Evolutionary conservation across 352 stramenopile genomes (phyloP).

Genomic region (Phytophthora boehmeriae): DNA sequence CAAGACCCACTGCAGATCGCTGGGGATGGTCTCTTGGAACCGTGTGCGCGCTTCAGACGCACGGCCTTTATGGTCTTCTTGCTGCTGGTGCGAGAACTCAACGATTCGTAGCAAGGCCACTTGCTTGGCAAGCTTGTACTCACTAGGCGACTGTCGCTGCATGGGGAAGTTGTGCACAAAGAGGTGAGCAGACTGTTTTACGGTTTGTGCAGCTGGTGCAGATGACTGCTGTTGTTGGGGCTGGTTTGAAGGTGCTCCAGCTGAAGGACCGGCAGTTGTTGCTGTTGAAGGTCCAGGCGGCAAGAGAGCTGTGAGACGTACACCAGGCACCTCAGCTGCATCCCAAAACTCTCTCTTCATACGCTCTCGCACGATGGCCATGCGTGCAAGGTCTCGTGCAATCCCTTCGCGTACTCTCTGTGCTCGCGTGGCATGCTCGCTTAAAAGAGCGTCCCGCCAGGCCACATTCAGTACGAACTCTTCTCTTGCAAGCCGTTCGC

Average conservation of each 20-base stretch:
- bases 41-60: slow-evolving; percentile 28
- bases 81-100: slow-evolving; percentile 67
- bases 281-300: slow-evolving; percentile 5
- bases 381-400: slow-evolving; percentile 68
- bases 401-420: slow-evolving; percentile 74
- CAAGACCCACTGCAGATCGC: slow-evolving; percentile 66
- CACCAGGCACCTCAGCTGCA: slow-evolving; percentile 66
- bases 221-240: background rate
- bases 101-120: slow-evolving; percentile 67
- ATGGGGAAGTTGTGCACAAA: slow-evolving; percentile 89
- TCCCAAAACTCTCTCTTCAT: slow-evolving; percentile 95
- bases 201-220: slow-evolving; percentile 6
- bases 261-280: background rate
- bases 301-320: slow-evolving; percentile 63
- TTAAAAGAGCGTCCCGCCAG: slow-evolving; percentile 63
- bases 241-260: slow-evolving; percentile 2
- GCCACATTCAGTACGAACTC: slow-evolving; percentile 92
- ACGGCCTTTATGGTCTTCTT: slow-evolving; percentile 38
- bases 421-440: slow-evolving; percentile 56
- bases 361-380: slow-evolving; percentile 78
- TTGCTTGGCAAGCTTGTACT: slow-evolving; percentile 57
- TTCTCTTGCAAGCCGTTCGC: slow-evolving; percentile 74
- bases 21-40: slow-evolving; percentile 60
- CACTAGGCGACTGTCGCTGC: slow-evolving; percentile 48
- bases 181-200: slow-evolving; percentile 15